Conservation (phyloP, 75 land plant species). For the Cryptomeria japonica region DNA sequence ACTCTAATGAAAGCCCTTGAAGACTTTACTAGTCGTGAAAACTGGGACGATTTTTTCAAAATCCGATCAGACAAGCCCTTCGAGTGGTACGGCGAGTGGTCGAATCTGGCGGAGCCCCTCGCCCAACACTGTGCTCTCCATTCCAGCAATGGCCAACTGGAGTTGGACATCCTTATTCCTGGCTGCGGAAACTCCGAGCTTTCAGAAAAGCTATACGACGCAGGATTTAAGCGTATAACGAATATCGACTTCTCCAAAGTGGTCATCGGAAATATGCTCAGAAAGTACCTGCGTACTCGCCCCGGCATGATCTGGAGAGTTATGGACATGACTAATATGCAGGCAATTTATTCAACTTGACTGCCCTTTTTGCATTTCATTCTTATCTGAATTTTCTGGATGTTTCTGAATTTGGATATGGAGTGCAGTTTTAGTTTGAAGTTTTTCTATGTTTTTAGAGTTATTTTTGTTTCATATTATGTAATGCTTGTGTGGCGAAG, state of each 20-base stretch:
- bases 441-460: not conserved
- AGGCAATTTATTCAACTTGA: constrained; percentile 42
- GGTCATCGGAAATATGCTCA: constrained; percentile 80
- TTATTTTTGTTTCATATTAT: not conserved
- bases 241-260: constrained; percentile 91
- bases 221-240: constrained; percentile 61
- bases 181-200: constrained; percentile 95
- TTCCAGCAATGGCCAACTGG: not conserved
- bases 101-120: constrained; percentile 43
- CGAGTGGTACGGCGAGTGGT: constrained; percentile 97
- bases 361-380: not conserved
- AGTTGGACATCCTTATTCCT: constrained; percentile 63
- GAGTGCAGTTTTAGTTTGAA: not conserved
- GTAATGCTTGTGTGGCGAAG: not conserved
- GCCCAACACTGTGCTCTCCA: not conserved
- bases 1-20: constrained; percentile 48
- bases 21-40: constrained; percentile 78
- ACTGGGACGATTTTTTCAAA: constrained; percentile 91
- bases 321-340: constrained; percentile 96
- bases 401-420: not conserved
- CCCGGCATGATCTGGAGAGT: constrained; percentile 92
- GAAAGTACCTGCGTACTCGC: constrained; percentile 64
- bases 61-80: constrained; percentile 59
- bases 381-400: not conserved
- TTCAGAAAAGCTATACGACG: constrained; percentile 83